phyloP scores from a whole-genome alignment of 2,329 filamentous ascomycete genomes.

The Penicillium griseofulvum region DNA sequence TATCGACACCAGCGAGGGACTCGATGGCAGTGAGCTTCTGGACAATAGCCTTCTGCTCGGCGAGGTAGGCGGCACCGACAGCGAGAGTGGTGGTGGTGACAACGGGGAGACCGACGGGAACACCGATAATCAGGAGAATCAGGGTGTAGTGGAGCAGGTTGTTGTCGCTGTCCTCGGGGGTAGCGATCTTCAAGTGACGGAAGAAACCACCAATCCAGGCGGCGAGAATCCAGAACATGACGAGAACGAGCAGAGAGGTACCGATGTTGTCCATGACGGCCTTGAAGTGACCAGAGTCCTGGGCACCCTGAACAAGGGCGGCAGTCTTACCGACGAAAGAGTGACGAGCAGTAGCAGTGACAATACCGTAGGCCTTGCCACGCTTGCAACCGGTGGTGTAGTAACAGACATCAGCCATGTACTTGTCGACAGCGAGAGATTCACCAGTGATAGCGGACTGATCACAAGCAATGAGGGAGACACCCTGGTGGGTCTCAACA shows the following conservation, averaged over 20 bases:
- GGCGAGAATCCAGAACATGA: constrained; percentile 73
- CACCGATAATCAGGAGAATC: constrained; percentile 73
- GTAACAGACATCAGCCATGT: constrained; percentile 73
- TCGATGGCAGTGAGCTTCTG: constrained; percentile 78
- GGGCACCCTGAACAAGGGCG: constrained; percentile 68
- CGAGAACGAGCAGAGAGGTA: constrained; percentile 69
- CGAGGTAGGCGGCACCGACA: constrained; percentile 73
- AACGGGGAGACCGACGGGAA: constrained; percentile 75
- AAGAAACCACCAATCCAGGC: constrained; percentile 79
- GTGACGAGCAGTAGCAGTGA: constrained; percentile 64
- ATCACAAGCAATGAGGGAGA: constrained; percentile 67
- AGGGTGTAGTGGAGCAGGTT: constrained; percentile 67
- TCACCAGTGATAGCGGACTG: constrained; percentile 80
- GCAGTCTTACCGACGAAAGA: constrained; percentile 77
- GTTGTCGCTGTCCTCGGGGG: constrained; percentile 53
- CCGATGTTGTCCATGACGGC: constrained; percentile 81
- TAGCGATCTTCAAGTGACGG: constrained; percentile 62
- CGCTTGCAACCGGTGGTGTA: constrained; percentile 82
- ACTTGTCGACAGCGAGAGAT: constrained; percentile 61
- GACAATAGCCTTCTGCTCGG: constrained; percentile 74
- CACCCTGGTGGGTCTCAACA: constrained; percentile 60
- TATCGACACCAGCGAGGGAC: constrained; percentile 70
- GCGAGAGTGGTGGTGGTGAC: constrained; percentile 75
- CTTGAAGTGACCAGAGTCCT: constrained; percentile 77
- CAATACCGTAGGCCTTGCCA: constrained; percentile 70